Base-by-base conservation (phyloP, 306 rosid species). In the Phaseolus lunatus region DNA sequence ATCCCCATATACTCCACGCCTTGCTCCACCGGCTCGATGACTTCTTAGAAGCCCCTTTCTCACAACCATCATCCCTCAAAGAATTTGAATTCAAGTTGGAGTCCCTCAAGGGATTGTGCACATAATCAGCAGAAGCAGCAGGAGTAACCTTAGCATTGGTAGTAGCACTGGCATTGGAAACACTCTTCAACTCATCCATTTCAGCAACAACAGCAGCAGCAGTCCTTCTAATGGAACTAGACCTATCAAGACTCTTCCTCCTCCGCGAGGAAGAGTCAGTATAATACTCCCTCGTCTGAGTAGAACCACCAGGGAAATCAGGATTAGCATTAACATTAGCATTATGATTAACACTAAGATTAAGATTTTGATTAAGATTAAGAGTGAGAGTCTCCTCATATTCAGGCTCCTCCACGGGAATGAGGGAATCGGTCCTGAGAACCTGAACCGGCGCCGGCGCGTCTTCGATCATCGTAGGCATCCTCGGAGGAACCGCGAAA, bases 381-480 rank as follows among this genome's bases (percentile, higher is more conserved):
- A 29, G 43, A 61, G 22, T 29, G 23, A 61, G 44, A 27, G 44
- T 7, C 3, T 61, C 67, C 22, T 61, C 67, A 16, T 14, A 29
- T 7, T 61, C 67, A 1, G 91, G 89, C 16, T 92, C 96, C 75
- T 95, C 98, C 2, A 91, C 95, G 0, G 96, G 97, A 57, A 95
- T 95, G 31, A 90, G 91, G 0, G 92, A 44, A 77, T 95, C 99
- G 2, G 87, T 84, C 68, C 99, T 84, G 12, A 81, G 2, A 52
- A 94, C 93, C 0, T 79, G 70, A 20, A 23, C 49, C 7, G 49
- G 89, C 31, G 89, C 90, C n/a, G 98, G 97, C 78, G 91, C 91
- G 69, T 95, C 99, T 77, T 95, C 99, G 39, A 95, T 95, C 99
- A 95, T 95, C 0, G 97, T 87, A 15, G 99, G 99, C 97, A 95